These are phyloP conservation scores for Elongisporangium undulatum DNA, from an alignment of 352 stramenopile genomes.

Conservation along the genomic window DNA sequence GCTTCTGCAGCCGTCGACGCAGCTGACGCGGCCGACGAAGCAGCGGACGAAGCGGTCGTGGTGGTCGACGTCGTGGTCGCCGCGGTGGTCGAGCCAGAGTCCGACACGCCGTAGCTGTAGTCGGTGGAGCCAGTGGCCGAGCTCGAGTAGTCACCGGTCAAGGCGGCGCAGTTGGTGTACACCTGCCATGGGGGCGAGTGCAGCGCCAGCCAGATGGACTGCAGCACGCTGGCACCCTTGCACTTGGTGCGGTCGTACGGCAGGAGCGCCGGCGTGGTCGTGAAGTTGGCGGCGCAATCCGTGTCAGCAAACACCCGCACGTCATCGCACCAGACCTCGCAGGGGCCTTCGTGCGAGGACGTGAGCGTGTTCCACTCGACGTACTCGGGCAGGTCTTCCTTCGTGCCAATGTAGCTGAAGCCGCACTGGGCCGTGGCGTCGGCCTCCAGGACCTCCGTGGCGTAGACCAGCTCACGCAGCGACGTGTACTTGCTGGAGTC, in stretches of 20 bases:
- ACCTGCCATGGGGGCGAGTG: constrained; percentile 46
- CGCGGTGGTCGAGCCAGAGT: constrained; percentile 14
- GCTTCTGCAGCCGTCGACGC: constrained; percentile 8
- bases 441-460: constrained; percentile 14
- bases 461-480: constrained; percentile 12
- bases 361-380: constrained; percentile 21
- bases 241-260: constrained; percentile 40
- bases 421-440: constrained; percentile 22
- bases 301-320: constrained; percentile 37
- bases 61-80: constrained; percentile 14
- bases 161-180: constrained; percentile 54
- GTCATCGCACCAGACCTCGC: constrained; percentile 52
- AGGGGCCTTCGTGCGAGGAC: constrained; percentile 36
- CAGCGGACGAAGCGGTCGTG: constrained; percentile 2
- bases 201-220: constrained; percentile 45
- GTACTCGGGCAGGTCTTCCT: constrained; percentile 8
- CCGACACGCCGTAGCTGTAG: constrained; percentile 11
- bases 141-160: constrained; percentile 13
- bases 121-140: constrained; percentile 10
- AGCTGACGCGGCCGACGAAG: not conserved
- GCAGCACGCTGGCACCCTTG: constrained; percentile 27
- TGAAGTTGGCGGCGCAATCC: constrained; percentile 40
- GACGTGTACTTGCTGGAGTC: constrained; percentile 14
- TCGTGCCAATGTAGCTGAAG: constrained; percentile 5
- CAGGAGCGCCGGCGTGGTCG: constrained; percentile 19